Evolutionary conservation across 805 yeast species (phyloP), one percentile per base, ranked within the genome.

Genomic region (Cyberlindnera subsufficiens): DNA sequence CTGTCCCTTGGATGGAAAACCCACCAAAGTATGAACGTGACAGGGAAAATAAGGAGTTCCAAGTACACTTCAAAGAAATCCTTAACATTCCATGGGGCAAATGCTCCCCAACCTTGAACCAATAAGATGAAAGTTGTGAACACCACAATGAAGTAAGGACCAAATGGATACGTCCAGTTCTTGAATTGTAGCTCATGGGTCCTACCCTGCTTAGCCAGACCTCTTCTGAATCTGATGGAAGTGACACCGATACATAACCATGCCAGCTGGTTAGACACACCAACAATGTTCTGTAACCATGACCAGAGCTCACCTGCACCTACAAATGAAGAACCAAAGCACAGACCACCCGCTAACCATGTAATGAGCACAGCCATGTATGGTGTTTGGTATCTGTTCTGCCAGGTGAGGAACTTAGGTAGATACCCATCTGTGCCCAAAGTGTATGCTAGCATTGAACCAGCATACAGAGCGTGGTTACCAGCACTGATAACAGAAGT

Each of bases 241-340:
- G 72, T 69, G 33, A 74, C 61, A 35, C 71, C 74, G 43, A 74
- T 74, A 43, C 66, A 60, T 53, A 70, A 60, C 80, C 80, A 74
- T 22, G 76, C 68, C 36, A 74, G 54, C 55, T 72, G 74, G 54
- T 74, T 74, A 5, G 78, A 71, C 16, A 74, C 74, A 52, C 77
- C 78, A 41, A 74, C 78, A 41, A 73, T 65, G 43, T 69, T 63
- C 60, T 72, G 78, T 43, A 74, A 58, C 78, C 78, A 74, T 14
- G 65, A 49, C 78, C 79, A 75, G 32, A 75, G 59, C n/a, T 65
- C 62, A 35, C 78, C 79, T 1, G 77, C 72, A 18, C 76, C 75
- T 43, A 74, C 67, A 50, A 74, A 74, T 1, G 80, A 75, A 4
- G 81, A 72, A 2, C 78, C 84, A 52, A 79, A 79, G 55, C 81